Evolutionary conservation across 2,329 filamentous ascomycete species (phyloP), one percentile per base, ranked within the genome.

Genomic region (Penicillium nordicum): DNA sequence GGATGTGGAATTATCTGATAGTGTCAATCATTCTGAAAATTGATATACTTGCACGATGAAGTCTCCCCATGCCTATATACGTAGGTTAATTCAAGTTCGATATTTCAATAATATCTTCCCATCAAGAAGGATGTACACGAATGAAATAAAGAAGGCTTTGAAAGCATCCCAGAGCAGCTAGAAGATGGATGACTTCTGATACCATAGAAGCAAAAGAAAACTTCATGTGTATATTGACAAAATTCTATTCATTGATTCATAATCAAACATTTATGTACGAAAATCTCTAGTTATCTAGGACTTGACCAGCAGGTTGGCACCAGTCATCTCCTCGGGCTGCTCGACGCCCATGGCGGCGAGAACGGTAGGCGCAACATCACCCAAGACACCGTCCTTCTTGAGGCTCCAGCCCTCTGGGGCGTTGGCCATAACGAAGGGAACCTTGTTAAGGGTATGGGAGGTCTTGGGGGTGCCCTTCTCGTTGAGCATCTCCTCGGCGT

Each of bases 401-500:
- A 99, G 80, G 68, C 85, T 90, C 88, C 89, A 97, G 66, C 90
- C 89, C 71, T 89, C 84, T 40, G 94, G 94, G 9, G 92, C 92
- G 74, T 97, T 99, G 73, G 92, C 91, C 92, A 99, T 96, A 77
- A 97, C 85, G 73, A 99, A 93, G 10, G 94, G 94, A 51, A 99
- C 94, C 76, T 94, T 94, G 84, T 99, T 99, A 65, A 89, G 92
- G 44, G 94, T 99, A 82, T 99, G 94, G 50, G 90, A 93, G 9
- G 94, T 99, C 85, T 99, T 99, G 68, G 94, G 94, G 73, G 91
- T 96, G 74, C 92, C 92, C 74, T 97, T 90, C 67, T 90, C 80
- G 72, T 92, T 97, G 78, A 97, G 88, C 94, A 99, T 99, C 81
- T 99, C 94, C 80, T 99, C 94, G 55, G 94, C 94, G 72, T 99